Evolutionary conservation across 331 rosid genomes (phyloP).

Genomic region (Rosa hybrid): DNA sequence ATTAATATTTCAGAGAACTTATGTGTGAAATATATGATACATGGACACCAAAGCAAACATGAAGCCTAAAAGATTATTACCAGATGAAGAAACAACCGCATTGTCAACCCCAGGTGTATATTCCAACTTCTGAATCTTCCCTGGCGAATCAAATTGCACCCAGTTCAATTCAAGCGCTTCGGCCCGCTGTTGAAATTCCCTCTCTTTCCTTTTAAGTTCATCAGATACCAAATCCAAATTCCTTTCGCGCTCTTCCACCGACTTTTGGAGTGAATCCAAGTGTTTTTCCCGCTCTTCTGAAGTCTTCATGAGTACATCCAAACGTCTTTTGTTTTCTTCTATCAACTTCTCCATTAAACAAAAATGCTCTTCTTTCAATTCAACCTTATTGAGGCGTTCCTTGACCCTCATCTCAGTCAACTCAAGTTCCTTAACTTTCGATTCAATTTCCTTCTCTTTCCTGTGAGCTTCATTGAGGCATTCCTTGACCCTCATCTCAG

Average conservation of each 20-base stretch:
- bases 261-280: background rate
- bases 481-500: background rate
- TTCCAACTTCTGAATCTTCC: slow-evolving; percentile 1
- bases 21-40: background rate
- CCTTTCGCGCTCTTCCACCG: background rate
- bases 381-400: background rate
- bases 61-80: background rate
- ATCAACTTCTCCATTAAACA: background rate
- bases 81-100: background rate
- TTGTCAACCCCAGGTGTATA: background rate
- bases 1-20: background rate
- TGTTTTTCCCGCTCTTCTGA: background rate
- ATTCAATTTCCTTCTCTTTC: background rate
- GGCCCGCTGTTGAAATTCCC: background rate
- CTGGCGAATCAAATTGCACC: background rate
- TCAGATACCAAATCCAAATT: background rate
- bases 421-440: too few relatives aligned
- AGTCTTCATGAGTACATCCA: background rate
- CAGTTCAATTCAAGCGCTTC: slow-evolving; percentile 25
- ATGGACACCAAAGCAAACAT: background rate
- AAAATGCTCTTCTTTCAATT: background rate
- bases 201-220: background rate
- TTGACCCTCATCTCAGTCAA: background rate
- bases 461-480: background rate
- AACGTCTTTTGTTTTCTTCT: background rate